Conservation (phyloP, 108 stramenopile genomes). For the Fragilariopsis cylindrus region DNA sequence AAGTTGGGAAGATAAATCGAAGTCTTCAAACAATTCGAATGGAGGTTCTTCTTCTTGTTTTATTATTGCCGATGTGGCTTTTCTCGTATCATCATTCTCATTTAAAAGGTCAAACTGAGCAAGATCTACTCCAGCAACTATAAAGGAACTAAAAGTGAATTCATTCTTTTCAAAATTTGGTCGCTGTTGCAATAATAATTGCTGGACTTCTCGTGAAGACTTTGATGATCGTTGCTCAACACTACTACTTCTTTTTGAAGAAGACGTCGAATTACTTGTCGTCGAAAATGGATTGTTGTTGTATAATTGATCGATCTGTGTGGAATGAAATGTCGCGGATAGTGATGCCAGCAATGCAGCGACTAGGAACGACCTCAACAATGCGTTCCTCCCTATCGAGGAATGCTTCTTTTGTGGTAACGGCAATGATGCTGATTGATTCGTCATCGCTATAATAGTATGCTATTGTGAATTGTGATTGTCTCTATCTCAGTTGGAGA, state of each 20-base stretch:
- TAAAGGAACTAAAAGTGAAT: slow-evolving; percentile 9
- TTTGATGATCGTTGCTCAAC: not conserved
- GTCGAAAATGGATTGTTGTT: not conserved
- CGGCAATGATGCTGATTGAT: too few species aligned
- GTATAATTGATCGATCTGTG: not conserved
- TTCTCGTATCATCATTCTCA: not conserved
- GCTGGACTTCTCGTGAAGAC: not conserved
- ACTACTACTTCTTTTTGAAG: not conserved
- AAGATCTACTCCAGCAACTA: not conserved
- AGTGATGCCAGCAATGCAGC: slow-evolving; percentile 10
- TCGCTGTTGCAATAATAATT: not conserved
- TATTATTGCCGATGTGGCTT: not conserved
- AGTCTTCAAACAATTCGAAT: slow-evolving; percentile 14
- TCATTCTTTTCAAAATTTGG: not conserved
- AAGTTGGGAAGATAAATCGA: slow-evolving; percentile 15
- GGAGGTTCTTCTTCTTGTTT: not conserved
- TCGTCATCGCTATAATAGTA: too few species aligned
- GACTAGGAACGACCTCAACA: not conserved
- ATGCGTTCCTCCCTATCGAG: too few species aligned
- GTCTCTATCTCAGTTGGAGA: too few species aligned
- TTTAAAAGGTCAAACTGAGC: not conserved
- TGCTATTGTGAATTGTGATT: too few species aligned
- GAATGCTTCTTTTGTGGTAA: too few species aligned
- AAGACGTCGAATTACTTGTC: not conserved
- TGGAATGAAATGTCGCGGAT: slow-evolving; percentile 7